Conservation (phyloP, 2,329 filamentous ascomycete genomes). For the Pseudocercospora vitis region DNA sequence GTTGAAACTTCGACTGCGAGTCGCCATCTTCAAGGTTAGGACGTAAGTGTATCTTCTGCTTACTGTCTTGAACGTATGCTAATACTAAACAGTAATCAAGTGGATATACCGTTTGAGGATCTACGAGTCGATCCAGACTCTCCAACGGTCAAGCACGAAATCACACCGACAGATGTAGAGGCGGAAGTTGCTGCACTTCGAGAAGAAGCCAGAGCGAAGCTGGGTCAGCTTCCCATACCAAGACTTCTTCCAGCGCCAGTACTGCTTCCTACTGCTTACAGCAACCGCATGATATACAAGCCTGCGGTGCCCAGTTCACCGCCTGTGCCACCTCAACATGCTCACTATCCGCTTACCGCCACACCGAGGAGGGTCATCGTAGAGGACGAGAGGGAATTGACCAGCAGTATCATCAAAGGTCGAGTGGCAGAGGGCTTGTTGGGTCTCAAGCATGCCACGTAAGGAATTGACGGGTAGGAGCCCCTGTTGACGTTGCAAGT, state of each 20-base stretch:
- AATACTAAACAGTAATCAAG: conserved; percentile 59
- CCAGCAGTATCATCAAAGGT: conserved; percentile 51
- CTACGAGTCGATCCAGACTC: conserved; percentile 43
- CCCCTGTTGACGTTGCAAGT: neutral
- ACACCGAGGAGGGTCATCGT: conserved; percentile 18
- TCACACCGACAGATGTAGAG: conserved; percentile 21
- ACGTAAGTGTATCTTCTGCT: conserved; percentile 10
- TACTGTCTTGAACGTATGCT: neutral
- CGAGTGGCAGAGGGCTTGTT: conserved; percentile 56
- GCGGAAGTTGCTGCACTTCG: conserved; percentile 30
- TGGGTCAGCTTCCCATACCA: conserved; percentile 16
- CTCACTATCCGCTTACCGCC: neutral
- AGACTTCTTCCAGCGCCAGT: conserved; percentile 42
- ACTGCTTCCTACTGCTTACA: conserved; percentile 41
- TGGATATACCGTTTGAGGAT: conserved; percentile 62
- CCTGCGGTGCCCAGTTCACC: conserved; percentile 21
- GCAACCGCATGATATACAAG: conserved; percentile 40
- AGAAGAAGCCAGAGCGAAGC: conserved; percentile 8
- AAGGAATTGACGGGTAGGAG: too few species aligned
- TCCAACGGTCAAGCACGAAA: neutral
- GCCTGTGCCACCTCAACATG: conserved; percentile 7
- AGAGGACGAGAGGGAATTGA: conserved; percentile 39
- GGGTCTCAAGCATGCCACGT: conserved; percentile 42
- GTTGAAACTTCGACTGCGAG: conserved; percentile 65
- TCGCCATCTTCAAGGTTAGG: conserved; percentile 70